Percentiles rank a stretch among this genome's conserved stretches.
Evolutionary conservation across 495 filamentous ascomycete genomes (phyloP).

Genomic region (Platismatia glauca): DNA sequence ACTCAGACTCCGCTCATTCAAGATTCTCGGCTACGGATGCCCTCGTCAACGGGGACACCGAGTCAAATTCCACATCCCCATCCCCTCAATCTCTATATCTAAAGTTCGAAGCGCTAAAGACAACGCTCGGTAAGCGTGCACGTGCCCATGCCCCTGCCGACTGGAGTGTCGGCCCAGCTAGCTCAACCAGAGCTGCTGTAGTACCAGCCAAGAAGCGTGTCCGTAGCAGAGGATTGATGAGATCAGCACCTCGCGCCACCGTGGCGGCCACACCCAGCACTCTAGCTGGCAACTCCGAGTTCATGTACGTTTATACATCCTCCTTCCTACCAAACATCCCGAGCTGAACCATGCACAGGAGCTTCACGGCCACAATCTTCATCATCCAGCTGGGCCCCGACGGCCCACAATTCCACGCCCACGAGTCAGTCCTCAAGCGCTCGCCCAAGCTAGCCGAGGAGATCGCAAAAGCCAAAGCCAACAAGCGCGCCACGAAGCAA

Average conservation of each 20-base stretch:
- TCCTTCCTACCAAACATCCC: not conserved
- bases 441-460: conserved; percentile 5
- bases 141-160: not conserved
- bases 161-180: not conserved
- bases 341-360: conserved; percentile 1
- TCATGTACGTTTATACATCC: not conserved
- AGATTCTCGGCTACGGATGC: not conserved
- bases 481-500: not conserved
- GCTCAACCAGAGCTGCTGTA: not conserved
- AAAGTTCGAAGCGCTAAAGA: not conserved
- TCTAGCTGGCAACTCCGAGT: not conserved
- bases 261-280: not conserved
- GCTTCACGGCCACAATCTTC: conserved; percentile 12
- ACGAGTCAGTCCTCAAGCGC: conserved; percentile 12
- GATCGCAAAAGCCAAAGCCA: conserved; percentile 10
- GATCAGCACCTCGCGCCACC: conserved; percentile 9
- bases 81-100: not conserved
- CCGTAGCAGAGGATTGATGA: not conserved
- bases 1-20: not conserved
- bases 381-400: conserved; percentile 11
- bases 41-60: not conserved
- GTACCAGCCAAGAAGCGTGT: not conserved
- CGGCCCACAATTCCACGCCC: conserved; percentile 4
- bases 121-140: not conserved
- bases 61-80: not conserved